Base-by-base conservation (phyloP, 2,329 filamentous ascomycete species). In the Diaporthe humulicola region DNA sequence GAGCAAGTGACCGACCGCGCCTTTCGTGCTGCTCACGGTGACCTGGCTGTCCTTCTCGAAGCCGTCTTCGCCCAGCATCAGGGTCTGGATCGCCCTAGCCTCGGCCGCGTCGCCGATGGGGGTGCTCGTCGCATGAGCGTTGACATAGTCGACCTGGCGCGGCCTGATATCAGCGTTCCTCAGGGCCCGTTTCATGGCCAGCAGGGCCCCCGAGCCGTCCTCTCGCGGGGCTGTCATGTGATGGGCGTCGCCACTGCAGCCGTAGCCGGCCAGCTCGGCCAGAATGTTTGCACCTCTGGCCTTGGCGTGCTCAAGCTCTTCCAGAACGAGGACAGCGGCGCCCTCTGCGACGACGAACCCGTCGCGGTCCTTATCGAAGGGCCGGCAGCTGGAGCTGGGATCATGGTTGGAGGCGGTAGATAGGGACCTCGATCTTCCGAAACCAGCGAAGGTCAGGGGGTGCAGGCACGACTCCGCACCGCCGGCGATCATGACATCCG, bases 301-400 rank as follows among this genome's bases (percentile, higher is more conserved):
- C 81, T 91, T 94, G 22, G 97, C 97, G 81, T 98, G 97, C 79
- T 96, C 93, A 7, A 98, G 85, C 82, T 98, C 96, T 88, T 99
- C 97, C 1, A 99, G 88, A 3, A 99, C 86, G 38, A 98, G 85
- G 2, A 98, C 93, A 14, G 95, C 96, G 6, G 97, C 95, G 1
- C 97, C 97, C 84, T 99, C 97, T 0, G 94, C 92, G 42, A 99
- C 94, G 22, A 99, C 96, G 79, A 99, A 99, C 0, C 97, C 97
- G 72, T 90, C 89, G 64, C 97, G 90, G 60, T 90, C 88, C 58
- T 87, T 87, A 84, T 99, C 97, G 80, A 99, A 99, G 0, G 97
- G 97, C 14, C 97, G 89, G 40, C 95, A 98, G 67, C 95, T 92
- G 61, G 90, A 86, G 2, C 86, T 78, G 0, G 96, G 95, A 14